phyloP scores from a whole-genome alignment of 2,329 filamentous ascomycete species.

The Diplodia sapinea region DNA sequence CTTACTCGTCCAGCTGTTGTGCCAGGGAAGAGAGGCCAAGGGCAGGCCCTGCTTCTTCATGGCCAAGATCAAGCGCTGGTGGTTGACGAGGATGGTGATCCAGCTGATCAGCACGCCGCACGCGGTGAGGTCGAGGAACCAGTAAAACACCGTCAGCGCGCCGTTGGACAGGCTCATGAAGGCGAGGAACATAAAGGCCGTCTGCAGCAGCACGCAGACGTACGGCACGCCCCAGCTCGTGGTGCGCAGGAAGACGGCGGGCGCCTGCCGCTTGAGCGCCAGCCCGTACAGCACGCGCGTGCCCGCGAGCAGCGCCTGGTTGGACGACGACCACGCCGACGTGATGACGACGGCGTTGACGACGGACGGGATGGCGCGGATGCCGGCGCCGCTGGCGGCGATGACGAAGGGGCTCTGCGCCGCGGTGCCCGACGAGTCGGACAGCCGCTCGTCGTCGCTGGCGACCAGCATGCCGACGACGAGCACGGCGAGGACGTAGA shows the following conservation, averaged over 20 bases:
- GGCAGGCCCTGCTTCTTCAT: constrained; percentile 54
- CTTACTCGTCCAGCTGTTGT: constrained; percentile 57
- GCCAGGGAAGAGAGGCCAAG: constrained; percentile 47
- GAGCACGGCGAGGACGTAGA: constrained; percentile 76
- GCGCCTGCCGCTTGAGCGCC: constrained; percentile 60
- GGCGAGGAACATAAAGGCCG: constrained; percentile 71
- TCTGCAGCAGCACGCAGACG: constrained; percentile 71
- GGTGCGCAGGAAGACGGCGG: constrained; percentile 62
- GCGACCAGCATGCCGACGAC: constrained; percentile 78
- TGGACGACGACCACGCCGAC: constrained; percentile 62
- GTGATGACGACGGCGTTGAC: constrained; percentile 63
- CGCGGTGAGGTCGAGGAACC: constrained; percentile 67
- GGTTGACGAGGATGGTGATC: constrained; percentile 57
- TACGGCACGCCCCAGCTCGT: constrained; percentile 72
- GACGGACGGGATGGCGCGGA: constrained; percentile 61
- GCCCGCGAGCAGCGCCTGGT: constrained; percentile 62
- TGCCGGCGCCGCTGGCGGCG: constrained; percentile 62
- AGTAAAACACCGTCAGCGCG: constrained; percentile 69
- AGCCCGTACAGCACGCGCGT: constrained; percentile 61
- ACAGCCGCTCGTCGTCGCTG: constrained; percentile 62
- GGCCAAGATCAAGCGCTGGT: constrained; percentile 56
- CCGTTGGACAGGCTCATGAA: constrained; percentile 74
- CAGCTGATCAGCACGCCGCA: constrained; percentile 64
- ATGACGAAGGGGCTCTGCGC: constrained; percentile 70
- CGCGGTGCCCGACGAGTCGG: constrained; percentile 56